Conservation (phyloP, 768 basidiomycete genomes). For the Gelatoporia subvermispora region DNA sequence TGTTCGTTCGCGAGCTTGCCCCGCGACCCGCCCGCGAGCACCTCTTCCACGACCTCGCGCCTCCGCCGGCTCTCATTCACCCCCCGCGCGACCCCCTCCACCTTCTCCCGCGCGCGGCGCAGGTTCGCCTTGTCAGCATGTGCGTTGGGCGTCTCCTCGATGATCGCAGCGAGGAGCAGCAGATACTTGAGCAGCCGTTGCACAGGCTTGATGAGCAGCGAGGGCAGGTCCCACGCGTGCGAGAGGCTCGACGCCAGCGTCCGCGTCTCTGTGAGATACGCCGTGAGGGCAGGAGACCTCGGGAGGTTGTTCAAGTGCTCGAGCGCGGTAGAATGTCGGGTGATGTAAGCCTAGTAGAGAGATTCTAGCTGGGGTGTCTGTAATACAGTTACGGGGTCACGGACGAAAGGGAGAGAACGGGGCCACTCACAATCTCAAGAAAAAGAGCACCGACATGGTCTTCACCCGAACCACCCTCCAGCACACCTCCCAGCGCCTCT, state of each 20-base stretch:
- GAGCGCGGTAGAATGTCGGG: constrained; percentile 70
- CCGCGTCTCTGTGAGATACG: constrained; percentile 65
- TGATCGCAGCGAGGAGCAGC: constrained; percentile 72
- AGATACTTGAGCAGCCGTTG: constrained; percentile 94
- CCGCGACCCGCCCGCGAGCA: constrained; percentile 44
- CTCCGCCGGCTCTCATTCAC: constrained; percentile 77
- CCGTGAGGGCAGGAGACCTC: constrained; percentile 51
- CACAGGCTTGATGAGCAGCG: constrained; percentile 95
- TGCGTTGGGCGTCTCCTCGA: constrained; percentile 65
- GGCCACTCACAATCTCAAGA: constrained; percentile 54
- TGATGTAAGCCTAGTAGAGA: constrained; percentile 78
- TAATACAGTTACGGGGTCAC: neutral
- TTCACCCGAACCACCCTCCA: constrained; percentile 62
- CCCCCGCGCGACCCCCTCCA: constrained; percentile 69
- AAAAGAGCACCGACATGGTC: constrained; percentile 71
- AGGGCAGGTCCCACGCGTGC: constrained; percentile 89
- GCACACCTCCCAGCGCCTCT: constrained; percentile 53
- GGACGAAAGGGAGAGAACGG: neutral
- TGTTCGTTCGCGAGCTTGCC: constrained; percentile 24
- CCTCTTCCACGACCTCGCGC: constrained; percentile 75
- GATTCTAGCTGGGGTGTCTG: constrained; percentile 69
- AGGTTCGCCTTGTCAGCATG: constrained; percentile 65
- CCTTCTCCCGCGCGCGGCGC: constrained; percentile 44
- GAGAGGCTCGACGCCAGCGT: constrained; percentile 65
- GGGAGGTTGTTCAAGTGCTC: constrained; percentile 53